Evolutionary conservation across 306 rosid genomes (phyloP), one percentile per base, ranked within the genome.

Genomic region (Parietaria judaica): DNA sequence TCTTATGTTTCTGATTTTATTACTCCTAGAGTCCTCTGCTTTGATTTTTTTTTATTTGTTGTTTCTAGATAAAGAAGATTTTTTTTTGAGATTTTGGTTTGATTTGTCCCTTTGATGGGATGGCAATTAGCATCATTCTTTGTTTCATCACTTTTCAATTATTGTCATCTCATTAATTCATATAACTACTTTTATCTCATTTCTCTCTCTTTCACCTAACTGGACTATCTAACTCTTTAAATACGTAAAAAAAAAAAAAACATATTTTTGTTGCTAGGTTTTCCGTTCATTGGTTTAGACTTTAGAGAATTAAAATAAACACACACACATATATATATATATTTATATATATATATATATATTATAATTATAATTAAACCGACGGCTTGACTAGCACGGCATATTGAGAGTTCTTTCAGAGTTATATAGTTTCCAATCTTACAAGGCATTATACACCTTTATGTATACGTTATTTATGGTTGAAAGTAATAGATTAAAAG

Each of bases 81-180:
- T 54, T 14, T 6, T 51, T 8, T 37, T 39, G 43, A 58, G 72
- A 70, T 74, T 69, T 51, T 69, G 64, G 49, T 67, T n/a, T 41
- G 5, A 23, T 52, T 49, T 60, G 71, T 75, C 56, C 16, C 57
- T 49, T 54, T 2, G 76, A 69, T 68, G 79, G 76, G 79, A 78
- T n/a, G n/a, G n/a, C n/a, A n/a, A n/a, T n/a, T 66, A 11, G 76
- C 71, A 43, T 54, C 13, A 38, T 76, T 43, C 53, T 62, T 41
- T 36, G 74, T 78, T 66, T 39, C 4, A 39, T 3, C 44, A 3
- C 44, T 39, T 4, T n/a, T n/a, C n/a, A n/a, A n/a, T n/a, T n/a
- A n/a, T n/a, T n/a, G n/a, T n/a, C n/a, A n/a, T n/a, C n/a, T n/a
- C n/a, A n/a, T n/a, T n/a, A n/a, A n/a, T n/a, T n/a, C n/a, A n/a